Evolutionary conservation across 1,139 yeast species (phyloP).

Genomic region (Geotrichum carabidarum): DNA sequence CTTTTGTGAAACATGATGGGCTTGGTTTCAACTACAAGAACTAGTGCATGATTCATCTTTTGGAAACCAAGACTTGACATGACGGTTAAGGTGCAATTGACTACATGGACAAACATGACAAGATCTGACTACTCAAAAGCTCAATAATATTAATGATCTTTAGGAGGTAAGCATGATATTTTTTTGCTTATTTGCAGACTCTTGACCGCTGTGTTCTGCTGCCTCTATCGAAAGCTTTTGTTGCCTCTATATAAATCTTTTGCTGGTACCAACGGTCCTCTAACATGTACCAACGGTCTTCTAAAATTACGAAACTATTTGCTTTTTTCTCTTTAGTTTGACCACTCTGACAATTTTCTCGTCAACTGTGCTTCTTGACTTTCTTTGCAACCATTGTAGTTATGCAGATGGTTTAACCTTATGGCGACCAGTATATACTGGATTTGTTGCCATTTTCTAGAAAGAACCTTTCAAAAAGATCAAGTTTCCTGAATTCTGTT

Average conservation of each 20-base stretch:
- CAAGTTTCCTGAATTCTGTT: constrained; percentile 38
- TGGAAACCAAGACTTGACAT: constrained; percentile 19
- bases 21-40: constrained; percentile 45
- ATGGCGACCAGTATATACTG: constrained; percentile 41
- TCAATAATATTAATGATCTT: constrained; percentile 33
- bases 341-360: constrained; percentile 30
- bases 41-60: constrained; percentile 40
- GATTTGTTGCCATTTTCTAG: constrained; percentile 35
- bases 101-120: constrained; percentile 23
- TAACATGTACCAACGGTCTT: too few relatives aligned
- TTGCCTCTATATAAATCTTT: constrained; percentile 37
- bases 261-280: too few relatives aligned
- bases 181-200: constrained; percentile 26
- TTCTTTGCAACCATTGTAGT: constrained; percentile 47
- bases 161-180: constrained; percentile 45
- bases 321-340: constrained; percentile 40
- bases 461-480: constrained; percentile 28
- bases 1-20: constrained; percentile 29
- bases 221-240: constrained; percentile 25
- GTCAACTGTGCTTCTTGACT: constrained; percentile 41
- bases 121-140: constrained; percentile 4
- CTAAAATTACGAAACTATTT: too few relatives aligned
- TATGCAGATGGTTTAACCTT: constrained; percentile 46
- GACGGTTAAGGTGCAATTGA: constrained; percentile 45
- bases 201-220: neutral